Base-by-base conservation (phyloP, 1,284 basidiomycete species). In the Rhodotorula sp. region DNA sequence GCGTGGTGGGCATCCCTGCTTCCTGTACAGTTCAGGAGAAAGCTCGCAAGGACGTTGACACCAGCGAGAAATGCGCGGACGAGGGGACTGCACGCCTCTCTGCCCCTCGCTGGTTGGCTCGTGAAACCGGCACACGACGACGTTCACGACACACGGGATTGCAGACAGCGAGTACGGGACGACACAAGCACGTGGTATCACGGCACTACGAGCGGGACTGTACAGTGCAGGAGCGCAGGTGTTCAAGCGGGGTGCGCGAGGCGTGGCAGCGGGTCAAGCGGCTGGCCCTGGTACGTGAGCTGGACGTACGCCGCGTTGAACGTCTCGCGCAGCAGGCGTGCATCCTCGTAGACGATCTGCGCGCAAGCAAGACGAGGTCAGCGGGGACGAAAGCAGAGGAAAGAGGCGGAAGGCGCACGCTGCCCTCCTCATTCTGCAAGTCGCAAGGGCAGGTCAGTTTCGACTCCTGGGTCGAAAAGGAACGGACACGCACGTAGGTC, bases 311-410 rank as follows among this genome's bases (percentile, higher is more conserved):
- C 70, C 17, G 32, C 37, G 44, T 72, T 56, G 60, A 72, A 72
- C 32, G 55, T 56, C 32, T 72, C 59, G 17, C 70, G 70, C 89
- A 96, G 92, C 82, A 91, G 90, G 66, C 92, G 88, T 3, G 96
- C 94, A 76, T 97, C 94, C 75, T 91, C 86, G 83, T 94, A 97
- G 41, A 98, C 94, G 89, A 92, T 41, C 75, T 76, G 58, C 9
- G 34, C 25, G n/a, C 27, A 22, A 12, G 29, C 34, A 91, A n/a
- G 91, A 93, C 64, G 82, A 95, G 92, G 64, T 81, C 79, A 76
- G 80, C n/a, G 1, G 15, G 32, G 27, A 32, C 19, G 32, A 21
- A 21, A 32, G 36, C 7, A 12, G 44, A 29, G 29, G 6, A 5
- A 6, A 21, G 22, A 22, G 27, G 9, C 17, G 32, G 44, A 22